Conservation (phyloP, 352 stramenopile genomes). For the Phytophthora hybrid region DNA sequence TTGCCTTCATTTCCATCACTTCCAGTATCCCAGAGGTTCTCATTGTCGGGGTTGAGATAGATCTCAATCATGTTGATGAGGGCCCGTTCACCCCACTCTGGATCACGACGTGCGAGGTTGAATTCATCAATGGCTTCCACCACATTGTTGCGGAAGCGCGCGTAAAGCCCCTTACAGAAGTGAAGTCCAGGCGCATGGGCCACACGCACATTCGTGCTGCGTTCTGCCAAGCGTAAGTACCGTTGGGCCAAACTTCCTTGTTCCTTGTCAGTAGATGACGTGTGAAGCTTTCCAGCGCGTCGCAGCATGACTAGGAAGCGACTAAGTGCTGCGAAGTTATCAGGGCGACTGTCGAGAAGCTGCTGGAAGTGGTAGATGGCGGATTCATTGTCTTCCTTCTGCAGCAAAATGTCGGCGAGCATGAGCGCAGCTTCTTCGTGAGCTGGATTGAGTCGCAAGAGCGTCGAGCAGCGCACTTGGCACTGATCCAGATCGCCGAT, state of each 20-base stretch:
- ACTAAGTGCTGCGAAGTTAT: constrained; percentile 92
- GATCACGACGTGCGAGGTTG: constrained; percentile 89
- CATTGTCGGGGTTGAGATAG: constrained; percentile 94
- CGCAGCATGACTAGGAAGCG: constrained; percentile 91
- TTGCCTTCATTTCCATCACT: constrained; percentile 49
- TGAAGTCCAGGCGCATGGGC: constrained; percentile 86
- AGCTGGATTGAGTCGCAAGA: constrained; percentile 82
- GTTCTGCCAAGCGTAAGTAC: constrained; percentile 89
- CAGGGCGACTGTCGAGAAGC: constrained; percentile 87
- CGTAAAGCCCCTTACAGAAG: constrained; percentile 93
- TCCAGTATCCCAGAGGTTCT: constrained; percentile 90
- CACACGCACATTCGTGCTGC: constrained; percentile 60
- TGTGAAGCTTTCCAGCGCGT: constrained; percentile 83
- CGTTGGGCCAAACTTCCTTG: constrained; percentile 45
- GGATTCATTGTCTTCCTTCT: constrained; percentile 89
- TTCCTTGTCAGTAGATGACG: constrained; percentile 37
- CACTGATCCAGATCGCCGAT: constrained; percentile 87
- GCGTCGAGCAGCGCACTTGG: constrained; percentile 83
- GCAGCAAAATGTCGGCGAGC: constrained; percentile 90
- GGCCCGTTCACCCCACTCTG: constrained; percentile 88
- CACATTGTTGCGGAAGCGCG: constrained; percentile 91
- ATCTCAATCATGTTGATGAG: constrained; percentile 95
- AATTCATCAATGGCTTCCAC: constrained; percentile 92
- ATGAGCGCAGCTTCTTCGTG: constrained; percentile 92
- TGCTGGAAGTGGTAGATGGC: constrained; percentile 92